Base-by-base conservation (phyloP, 2,329 filamentous ascomycete genomes). In the Nemania sp. region DNA sequence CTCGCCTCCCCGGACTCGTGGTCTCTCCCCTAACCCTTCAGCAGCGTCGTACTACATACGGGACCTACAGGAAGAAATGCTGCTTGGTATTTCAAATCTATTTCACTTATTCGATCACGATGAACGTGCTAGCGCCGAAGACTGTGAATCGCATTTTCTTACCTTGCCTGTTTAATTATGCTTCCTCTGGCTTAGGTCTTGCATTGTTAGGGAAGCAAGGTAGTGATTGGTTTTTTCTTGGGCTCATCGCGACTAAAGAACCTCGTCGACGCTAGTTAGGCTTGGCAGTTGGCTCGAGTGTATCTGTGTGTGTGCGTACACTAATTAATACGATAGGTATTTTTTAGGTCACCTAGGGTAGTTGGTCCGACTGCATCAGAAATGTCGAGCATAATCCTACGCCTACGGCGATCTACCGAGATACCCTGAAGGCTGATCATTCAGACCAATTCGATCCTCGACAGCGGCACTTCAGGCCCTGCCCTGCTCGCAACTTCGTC, bases 321-420 rank as follows among this genome's bases (percentile, higher is more conserved):
- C n/a, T n/a, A n/a, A n/a, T n/a, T n/a, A n/a, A n/a, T n/a, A n/a
- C n/a, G n/a, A n/a, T n/a, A n/a, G n/a, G n/a, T n/a, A n/a, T n/a
- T n/a, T n/a, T n/a, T n/a, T n/a, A n/a, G n/a, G n/a, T n/a, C n/a
- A n/a, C n/a, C n/a, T n/a, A n/a, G n/a, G n/a, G n/a, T n/a, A 9
- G 28, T 9, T 6, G 28, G 11, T 9, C 28, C 28, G 28, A 9
- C n/a, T 50, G 49, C 49, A 52, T 15, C 15, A 15, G 19, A 30
- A 41, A 49, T 52, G 49, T 45, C 44, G 34, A 52, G 39, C 49
- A 45, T 49, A 52, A 52, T 49, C 39, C 44, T 52, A 9, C 24
- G 17, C 28, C 44, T 17, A 15, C 24, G 34, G 33, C 49, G 17
- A 49, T 41, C 28, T 48, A 33, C 49, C 49, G 41, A 26, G 44